Percentiles rank a stretch among this genome's conserved stretches.
These are phyloP conservation scores for Fusarium illudens DNA, from an alignment of 2,329 filamentous ascomycete species.

Conservation along the genomic window DNA sequence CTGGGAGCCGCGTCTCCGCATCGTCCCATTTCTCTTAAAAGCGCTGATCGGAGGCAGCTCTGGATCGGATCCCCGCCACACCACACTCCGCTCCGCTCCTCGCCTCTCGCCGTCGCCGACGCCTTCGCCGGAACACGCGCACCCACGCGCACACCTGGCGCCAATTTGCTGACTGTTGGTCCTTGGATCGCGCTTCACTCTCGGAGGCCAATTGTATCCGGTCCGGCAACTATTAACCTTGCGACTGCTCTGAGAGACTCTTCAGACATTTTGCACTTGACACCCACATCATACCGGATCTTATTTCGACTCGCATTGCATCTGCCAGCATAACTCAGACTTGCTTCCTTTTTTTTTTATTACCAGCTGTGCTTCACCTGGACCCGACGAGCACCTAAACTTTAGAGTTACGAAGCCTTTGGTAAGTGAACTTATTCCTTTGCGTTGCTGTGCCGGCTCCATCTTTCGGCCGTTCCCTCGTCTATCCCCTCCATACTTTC, in stretches of 20 bases:
- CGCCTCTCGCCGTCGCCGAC: slow-evolving; percentile 33
- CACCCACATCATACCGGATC: not conserved
- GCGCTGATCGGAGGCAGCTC: slow-evolving; percentile 21
- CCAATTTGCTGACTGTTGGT: slow-evolving; percentile 5
- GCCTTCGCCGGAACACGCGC: slow-evolving; percentile 30
- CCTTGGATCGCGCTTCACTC: slow-evolving; percentile 17
- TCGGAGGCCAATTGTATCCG: slow-evolving; percentile 22
- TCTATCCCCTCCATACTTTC: not conserved
- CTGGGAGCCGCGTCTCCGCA: slow-evolving; percentile 9
- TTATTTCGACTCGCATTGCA: slow-evolving; percentile 6
- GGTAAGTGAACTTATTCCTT: slow-evolving; percentile 31
- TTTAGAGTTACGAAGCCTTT: not conserved
- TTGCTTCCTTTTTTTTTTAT: not conserved
- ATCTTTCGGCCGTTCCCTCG: slow-evolving; percentile 1
- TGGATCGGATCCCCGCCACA: slow-evolving; percentile 23
- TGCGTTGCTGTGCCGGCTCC: slow-evolving; percentile 13
- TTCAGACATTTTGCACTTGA: slow-evolving; percentile 11
- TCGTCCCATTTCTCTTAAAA: slow-evolving; percentile 17
- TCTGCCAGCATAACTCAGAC: slow-evolving; percentile 1
- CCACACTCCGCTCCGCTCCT: slow-evolving; percentile 20
- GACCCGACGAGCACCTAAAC: not conserved
- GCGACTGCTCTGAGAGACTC: not conserved
- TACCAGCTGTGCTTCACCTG: not conserved
- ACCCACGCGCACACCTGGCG: not conserved
- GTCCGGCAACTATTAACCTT: slow-evolving; percentile 19